Percentiles rank a stretch among this genome's conserved stretches.
These are phyloP conservation scores for Xylogone sp. DNA, from an alignment of 2,329 filamentous ascomycete genomes.

Conservation along the genomic window DNA sequence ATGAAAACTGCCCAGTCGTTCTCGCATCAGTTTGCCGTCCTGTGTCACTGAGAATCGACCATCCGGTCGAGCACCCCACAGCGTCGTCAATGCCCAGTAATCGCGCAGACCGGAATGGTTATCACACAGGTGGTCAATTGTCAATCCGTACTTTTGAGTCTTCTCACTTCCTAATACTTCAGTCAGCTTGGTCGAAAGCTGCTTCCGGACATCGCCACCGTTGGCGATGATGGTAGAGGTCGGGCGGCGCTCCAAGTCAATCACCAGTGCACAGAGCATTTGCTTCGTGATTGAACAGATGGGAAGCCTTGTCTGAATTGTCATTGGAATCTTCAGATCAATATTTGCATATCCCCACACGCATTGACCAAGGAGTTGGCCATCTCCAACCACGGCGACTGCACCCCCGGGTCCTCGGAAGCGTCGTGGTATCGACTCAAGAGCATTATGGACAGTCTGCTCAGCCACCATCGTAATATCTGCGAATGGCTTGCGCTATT, in stretches of 20 bases:
- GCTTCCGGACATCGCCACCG: conserved; percentile 20
- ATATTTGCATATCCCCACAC: conserved; percentile 41
- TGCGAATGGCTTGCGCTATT: background rate
- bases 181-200: conserved; percentile 26
- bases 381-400: conserved; percentile 38
- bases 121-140: conserved; percentile 32
- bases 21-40: conserved; percentile 26
- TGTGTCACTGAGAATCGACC: conserved; percentile 32
- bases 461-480: background rate
- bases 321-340: conserved; percentile 32
- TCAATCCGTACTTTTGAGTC: conserved; percentile 25
- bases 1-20: conserved; percentile 32
- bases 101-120: conserved; percentile 42
- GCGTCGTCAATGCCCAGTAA: conserved; percentile 40
- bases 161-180: conserved; percentile 21
- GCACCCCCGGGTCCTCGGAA: conserved; percentile 38
- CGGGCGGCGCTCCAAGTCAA: conserved; percentile 31
- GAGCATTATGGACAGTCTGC: background rate
- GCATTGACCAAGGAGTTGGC: conserved; percentile 33
- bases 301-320: conserved; percentile 32
- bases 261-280: conserved; percentile 35
- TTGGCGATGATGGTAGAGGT: conserved; percentile 22
- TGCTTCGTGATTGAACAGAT: conserved; percentile 46
- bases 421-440: conserved; percentile 13
- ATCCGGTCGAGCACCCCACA: conserved; percentile 39